Evolutionary conservation across 208 protist species (phyloP).

Genomic region (Chromosphaera perkinsii): DNA sequence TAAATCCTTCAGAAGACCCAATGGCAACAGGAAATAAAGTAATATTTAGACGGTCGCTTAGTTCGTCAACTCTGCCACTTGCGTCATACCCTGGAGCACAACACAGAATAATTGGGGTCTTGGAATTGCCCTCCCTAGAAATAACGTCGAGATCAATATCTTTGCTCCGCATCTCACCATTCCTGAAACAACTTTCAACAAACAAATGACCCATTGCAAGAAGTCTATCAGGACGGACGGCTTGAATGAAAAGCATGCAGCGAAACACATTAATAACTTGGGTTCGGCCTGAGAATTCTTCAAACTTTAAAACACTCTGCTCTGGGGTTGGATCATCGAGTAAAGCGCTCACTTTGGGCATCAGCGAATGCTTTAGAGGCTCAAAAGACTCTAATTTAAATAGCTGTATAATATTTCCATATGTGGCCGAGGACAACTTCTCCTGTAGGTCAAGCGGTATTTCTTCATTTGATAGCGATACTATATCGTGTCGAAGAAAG

Average conservation of each 20-base stretch:
- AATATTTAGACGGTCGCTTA: slow-evolving; percentile 57
- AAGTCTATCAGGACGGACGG: slow-evolving; percentile 60
- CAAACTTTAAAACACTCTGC: neutral
- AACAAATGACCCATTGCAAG: slow-evolving; percentile 29
- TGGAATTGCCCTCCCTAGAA: slow-evolving; percentile 47
- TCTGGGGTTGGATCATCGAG: too few relatives aligned
- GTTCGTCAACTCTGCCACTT: slow-evolving; percentile 73
- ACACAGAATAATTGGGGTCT: slow-evolving; percentile 60
- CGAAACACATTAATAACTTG: too few relatives aligned
- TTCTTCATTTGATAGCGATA: too few relatives aligned
- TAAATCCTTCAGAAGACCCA: slow-evolving; percentile 84
- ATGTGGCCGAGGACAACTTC: neutral
- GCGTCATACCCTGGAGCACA: slow-evolving; percentile 84
- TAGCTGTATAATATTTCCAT: too few relatives aligned
- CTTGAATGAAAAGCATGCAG: slow-evolving; percentile 58
- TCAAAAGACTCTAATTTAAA: too few relatives aligned
- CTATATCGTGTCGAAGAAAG: too few relatives aligned
- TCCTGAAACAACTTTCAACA: neutral
- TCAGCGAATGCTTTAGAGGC: too few relatives aligned
- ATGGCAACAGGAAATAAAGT: slow-evolving; percentile 73
- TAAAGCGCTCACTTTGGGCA: too few relatives aligned
- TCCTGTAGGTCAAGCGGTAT: too few relatives aligned
- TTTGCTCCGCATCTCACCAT: neutral
- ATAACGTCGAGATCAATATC: slow-evolving; percentile 54
- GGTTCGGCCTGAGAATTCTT: too few relatives aligned